Base-by-base conservation (phyloP, 306 rosid species). In the Ochetophila trinervis region DNA sequence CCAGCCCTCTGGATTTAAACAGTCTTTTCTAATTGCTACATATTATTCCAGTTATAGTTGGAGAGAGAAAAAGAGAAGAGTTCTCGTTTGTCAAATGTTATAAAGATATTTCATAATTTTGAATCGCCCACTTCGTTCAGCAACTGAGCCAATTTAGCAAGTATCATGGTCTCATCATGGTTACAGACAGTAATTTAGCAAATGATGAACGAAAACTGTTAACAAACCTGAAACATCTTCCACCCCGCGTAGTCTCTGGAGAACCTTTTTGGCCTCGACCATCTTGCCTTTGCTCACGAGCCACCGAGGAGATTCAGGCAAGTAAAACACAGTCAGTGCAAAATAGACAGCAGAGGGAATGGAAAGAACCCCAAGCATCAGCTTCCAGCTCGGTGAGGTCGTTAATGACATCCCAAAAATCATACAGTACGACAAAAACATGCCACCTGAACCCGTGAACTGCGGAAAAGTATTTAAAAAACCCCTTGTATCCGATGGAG, bases 261-360 rank as follows among this genome's bases (percentile, higher is more conserved):
- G 93, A 68, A 89, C 93, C 83, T 67, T 89, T 54, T 80, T 85
- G 0, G 96, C 96, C 77, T 89, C 86, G 1, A 78, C 50, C 96
- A 89, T 89, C 84, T 18, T 89, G 17, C 96, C 96, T 78, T 86
- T 89, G 57, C 96, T 89, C 57, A 86, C 96, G 24, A 89, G 81
- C 96, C 96, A 89, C 49, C 93, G 82, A 56, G 96, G 96, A 80
- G 96, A 89, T 78, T 86, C 93, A 0, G 96, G 93, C 87, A 89
- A 86, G 93, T 69, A 86, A 79, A 89, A 84, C 8, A 89, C 53
- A 0, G 90, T 59, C n/a, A 89, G 58, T 50, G 34, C 21, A 77
- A 89, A 78, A 75, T 79, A 89, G 47, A 89, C 14, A 17, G 86
- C 49, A 19, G 96, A 86, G 13, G 87, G 93, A 74, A 89, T 66